Percentiles rank a stretch among this genome's conserved stretches.
These are phyloP conservation scores for Fusarium sp. DNA, from an alignment of 2,329 filamentous ascomycete species.

Conservation along the genomic window DNA sequence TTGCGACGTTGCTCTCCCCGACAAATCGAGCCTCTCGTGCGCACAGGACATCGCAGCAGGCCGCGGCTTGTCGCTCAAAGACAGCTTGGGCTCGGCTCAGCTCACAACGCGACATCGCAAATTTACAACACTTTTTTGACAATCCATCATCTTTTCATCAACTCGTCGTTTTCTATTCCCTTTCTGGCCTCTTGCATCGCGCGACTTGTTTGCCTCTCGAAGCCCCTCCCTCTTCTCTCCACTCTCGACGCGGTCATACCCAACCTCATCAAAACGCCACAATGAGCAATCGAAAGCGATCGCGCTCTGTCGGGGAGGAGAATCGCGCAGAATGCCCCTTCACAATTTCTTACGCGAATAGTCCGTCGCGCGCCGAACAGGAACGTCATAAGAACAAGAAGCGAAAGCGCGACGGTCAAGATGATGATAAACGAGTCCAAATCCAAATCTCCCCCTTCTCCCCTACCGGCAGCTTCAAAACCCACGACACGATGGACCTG, in stretches of 20 bases:
- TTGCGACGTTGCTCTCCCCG: slow-evolving; percentile 48
- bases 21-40: slow-evolving; percentile 46
- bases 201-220: slow-evolving; percentile 42
- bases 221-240: slow-evolving; percentile 49
- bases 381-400: slow-evolving; percentile 61
- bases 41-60: slow-evolving; percentile 50
- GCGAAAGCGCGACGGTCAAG: slow-evolving; percentile 61
- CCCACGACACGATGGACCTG: slow-evolving; percentile 66
- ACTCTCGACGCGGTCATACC: slow-evolving; percentile 46
- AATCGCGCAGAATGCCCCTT: slow-evolving; percentile 70
- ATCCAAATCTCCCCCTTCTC: slow-evolving; percentile 68
- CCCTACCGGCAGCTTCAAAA: slow-evolving; percentile 67
- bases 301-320: slow-evolving; percentile 63
- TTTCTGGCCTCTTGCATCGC: slow-evolving; percentile 21
- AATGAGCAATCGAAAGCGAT: slow-evolving; percentile 63
- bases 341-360: slow-evolving; percentile 53
- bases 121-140: not conserved
- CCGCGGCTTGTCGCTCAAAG: slow-evolving; percentile 50
- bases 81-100: slow-evolving; percentile 48
- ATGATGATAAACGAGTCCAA: slow-evolving; percentile 61
- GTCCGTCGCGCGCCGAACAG: slow-evolving; percentile 50
- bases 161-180: not conserved
- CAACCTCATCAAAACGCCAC: slow-evolving; percentile 40
- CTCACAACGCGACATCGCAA: slow-evolving; percentile 42
- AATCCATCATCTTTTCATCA: slow-evolving; percentile 11